Evolutionary conservation across 805 yeast species (phyloP).

Genomic region (Candida tibetensis): DNA sequence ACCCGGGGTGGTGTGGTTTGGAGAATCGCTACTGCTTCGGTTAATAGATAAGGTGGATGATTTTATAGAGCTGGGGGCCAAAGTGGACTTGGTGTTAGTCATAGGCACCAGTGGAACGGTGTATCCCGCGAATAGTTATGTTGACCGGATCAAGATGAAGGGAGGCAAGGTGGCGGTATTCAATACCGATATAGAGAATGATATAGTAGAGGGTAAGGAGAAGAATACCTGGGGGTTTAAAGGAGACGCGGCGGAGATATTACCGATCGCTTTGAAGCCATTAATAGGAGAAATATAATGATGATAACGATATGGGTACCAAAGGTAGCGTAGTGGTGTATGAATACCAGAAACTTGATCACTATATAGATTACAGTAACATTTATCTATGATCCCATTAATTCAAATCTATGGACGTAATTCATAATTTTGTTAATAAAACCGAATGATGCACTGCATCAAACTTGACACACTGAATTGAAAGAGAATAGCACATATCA

Average conservation of each 20-base stretch:
- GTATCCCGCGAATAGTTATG: conserved; percentile 92
- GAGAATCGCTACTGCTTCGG: conserved; percentile 74
- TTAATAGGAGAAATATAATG: conserved; percentile 18
- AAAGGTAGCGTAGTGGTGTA: too few species aligned
- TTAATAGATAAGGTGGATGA: conserved; percentile 67
- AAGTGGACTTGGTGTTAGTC: conserved; percentile 72
- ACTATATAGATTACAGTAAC: too few species aligned
- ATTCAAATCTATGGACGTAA: not conserved
- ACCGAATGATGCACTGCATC: not conserved
- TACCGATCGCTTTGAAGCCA: conserved; percentile 67
- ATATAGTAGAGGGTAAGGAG: conserved; percentile 39
- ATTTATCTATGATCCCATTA: too few species aligned
- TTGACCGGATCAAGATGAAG: conserved; percentile 65
- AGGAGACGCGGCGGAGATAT: conserved; percentile 75
- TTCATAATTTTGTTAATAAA: not conserved
- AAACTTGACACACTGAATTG: not conserved
- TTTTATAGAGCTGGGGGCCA: conserved; percentile 50
- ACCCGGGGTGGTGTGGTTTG: conserved; percentile 95
- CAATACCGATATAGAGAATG: conserved; percentile 62
- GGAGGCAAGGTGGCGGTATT: conserved; percentile 86
- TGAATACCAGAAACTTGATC: too few species aligned
- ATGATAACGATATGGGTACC: too few species aligned
- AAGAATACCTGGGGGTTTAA: conserved; percentile 62
- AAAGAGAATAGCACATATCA: not conserved
- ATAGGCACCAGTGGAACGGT: conserved; percentile 83